Conservation (phyloP, 306 rosid species). For the Quercus engelmannii region DNA sequence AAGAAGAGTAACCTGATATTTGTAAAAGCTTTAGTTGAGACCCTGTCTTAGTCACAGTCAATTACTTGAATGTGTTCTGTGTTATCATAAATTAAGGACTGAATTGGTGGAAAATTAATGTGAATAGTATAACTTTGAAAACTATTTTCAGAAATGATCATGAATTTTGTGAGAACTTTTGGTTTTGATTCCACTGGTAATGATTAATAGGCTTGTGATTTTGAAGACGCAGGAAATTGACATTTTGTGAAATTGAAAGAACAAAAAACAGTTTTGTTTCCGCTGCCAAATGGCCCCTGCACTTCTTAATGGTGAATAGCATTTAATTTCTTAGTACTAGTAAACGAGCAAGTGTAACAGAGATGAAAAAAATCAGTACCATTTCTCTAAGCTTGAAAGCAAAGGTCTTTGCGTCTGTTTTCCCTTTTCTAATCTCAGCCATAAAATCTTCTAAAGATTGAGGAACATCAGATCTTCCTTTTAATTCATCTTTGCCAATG, state of each 20-base stretch:
- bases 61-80: neutral
- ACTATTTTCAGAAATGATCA: neutral
- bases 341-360: neutral
- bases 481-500: constrained; percentile 52
- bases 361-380: constrained; percentile 36
- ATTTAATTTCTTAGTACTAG: no score
- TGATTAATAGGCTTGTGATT: no score
- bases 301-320: no score
- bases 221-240: no score
- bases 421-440: constrained; percentile 59
- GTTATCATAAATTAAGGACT: neutral
- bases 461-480: constrained; percentile 81
- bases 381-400: constrained; percentile 88
- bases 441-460: constrained; percentile 85
- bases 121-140: neutral
- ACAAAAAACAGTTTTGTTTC: no score
- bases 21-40: neutral
- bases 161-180: no score
- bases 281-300: no score
- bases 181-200: no score
- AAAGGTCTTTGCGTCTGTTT: constrained; percentile 68
- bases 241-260: no score
- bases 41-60: neutral
- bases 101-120: neutral
- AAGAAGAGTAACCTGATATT: constrained; percentile 59